Percentiles rank a stretch among this genome's conserved stretches.
Evolutionary conservation across 345 rosid species (phyloP).

Genomic region (Psidium guajava): DNA sequence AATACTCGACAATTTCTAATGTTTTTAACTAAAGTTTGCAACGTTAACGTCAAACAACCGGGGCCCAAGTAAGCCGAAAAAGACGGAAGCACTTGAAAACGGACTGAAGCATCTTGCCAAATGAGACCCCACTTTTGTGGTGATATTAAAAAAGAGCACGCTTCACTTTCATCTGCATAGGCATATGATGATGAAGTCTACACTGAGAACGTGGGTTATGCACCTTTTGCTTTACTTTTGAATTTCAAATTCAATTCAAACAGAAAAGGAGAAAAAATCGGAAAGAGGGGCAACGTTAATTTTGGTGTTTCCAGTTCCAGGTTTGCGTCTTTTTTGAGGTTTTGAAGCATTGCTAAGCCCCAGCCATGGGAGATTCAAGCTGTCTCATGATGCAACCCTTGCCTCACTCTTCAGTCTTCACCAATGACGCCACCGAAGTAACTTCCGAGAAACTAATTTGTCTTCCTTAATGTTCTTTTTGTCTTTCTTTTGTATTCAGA

Average conservation of each 20-base stretch:
- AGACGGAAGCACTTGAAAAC: background rate
- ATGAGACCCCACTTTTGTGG: conserved; percentile 4
- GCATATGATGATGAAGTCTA: background rate
- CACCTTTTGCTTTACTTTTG: conserved; percentile 13
- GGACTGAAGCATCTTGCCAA: background rate
- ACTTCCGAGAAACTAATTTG: background rate
- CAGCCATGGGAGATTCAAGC: conserved; percentile 66
- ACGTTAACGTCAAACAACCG: background rate
- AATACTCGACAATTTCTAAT: background rate
- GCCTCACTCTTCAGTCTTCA: conserved; percentile 48
- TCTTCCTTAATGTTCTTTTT: background rate
- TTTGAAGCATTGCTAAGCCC: conserved; percentile 1
- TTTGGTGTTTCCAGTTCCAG: background rate
- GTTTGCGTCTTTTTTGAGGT: background rate
- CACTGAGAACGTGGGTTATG: background rate
- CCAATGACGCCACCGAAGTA: conserved; percentile 59
- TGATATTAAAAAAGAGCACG: background rate
- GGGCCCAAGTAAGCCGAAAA: conserved; percentile 8
- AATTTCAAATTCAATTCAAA: conserved; percentile 25
- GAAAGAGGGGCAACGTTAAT: background rate
- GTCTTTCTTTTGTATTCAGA: background rate
- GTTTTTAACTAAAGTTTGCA: background rate
- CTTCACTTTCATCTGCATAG: background rate
- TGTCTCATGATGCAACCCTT: conserved; percentile 76
- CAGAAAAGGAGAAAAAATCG: background rate